phyloP scores from a whole-genome alignment of 108 stramenopile genomes.

The Conticribra guillardii region DNA sequence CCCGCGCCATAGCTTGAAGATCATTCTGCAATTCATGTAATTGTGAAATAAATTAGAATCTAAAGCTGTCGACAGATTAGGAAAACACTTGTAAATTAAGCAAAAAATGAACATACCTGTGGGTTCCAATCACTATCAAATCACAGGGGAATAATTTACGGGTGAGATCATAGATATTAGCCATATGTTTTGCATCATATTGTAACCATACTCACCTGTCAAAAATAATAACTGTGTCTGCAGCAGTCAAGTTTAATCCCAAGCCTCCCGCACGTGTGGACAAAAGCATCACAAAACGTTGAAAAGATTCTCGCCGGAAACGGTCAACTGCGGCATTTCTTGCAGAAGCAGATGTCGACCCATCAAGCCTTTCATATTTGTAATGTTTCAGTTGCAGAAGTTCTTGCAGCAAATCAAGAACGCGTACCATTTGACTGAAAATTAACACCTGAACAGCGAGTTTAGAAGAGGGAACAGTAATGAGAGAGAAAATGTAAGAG shows the following conservation, averaged over 20 bases:
- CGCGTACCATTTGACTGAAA: conserved; percentile 96
- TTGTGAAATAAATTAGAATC: not conserved
- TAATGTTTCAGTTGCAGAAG: conserved; percentile 82
- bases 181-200: too few species aligned
- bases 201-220: conserved; percentile 46
- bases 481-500: not conserved
- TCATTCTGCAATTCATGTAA: conserved; percentile 54
- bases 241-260: conserved; percentile 91
- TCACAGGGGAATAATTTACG: too few species aligned
- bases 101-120: conserved; percentile 9
- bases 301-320: conserved; percentile 80
- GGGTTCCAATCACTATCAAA: conserved; percentile 67
- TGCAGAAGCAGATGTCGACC: conserved; percentile 84
- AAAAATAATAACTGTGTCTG: conserved; percentile 97
- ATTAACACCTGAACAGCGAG: conserved; percentile 55
- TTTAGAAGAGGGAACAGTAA: not conserved
- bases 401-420: conserved; percentile 94
- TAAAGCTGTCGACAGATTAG: not conserved
- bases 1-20: conserved; percentile 96
- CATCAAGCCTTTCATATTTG: conserved; percentile 88
- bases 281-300: conserved; percentile 94
- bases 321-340: conserved; percentile 91
- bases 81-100: not conserved
- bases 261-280: conserved; percentile 93
- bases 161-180: too few species aligned